Base-by-base conservation (phyloP, 2,329 filamentous ascomycete genomes). In the Alternaria atra region DNA sequence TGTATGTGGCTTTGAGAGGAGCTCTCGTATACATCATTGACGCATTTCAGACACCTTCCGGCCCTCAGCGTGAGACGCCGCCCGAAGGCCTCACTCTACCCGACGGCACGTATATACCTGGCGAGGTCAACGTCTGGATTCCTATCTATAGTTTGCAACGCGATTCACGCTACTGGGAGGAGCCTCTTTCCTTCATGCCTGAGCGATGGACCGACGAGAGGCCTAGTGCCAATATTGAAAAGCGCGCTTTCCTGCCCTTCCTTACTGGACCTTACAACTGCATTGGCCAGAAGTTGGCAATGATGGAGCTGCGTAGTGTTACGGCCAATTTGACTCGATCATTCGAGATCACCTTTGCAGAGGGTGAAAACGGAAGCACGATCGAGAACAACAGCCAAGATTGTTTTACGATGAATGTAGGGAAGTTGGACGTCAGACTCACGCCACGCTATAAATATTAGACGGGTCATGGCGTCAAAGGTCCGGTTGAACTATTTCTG, bases 191-290 rank as follows among this genome's bases (percentile, higher is more conserved):
- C 0, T 77, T 76, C 57, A 61, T 76, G 50, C 73, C 74, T 6
- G 72, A 74, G 54, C 71, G 73, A 62, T 76, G 74, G 74, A 75
- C 69, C 12, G 56, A 63, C 40, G 70, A 74, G 37, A 50, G 64
- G 8, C 65, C 67, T 9, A 61, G 64, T 5, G 65, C 68, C 6
- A 40, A 73, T 29, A 59, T 68, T 2, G 69, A 77, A 40, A 76
- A 74, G 55, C 72, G 83, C 51, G 91, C 91, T 0, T 94, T 91
- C 77, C 91, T 89, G 64, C 89, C 91, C 1, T 92, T 92, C 68
- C 87, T 84, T 34, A 80, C 90, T 55, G 90, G 90, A 0, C 84
- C 87, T 0, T 82, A 90, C n/a, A 89, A 87, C 4, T 92, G 90
- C 71, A 89, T 92, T 30, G 90, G 90, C 1, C 91, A 91, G 82